phyloP scores from a whole-genome alignment of 192 early-diverging fungal genomes.

The Linnemannia elongata region DNA sequence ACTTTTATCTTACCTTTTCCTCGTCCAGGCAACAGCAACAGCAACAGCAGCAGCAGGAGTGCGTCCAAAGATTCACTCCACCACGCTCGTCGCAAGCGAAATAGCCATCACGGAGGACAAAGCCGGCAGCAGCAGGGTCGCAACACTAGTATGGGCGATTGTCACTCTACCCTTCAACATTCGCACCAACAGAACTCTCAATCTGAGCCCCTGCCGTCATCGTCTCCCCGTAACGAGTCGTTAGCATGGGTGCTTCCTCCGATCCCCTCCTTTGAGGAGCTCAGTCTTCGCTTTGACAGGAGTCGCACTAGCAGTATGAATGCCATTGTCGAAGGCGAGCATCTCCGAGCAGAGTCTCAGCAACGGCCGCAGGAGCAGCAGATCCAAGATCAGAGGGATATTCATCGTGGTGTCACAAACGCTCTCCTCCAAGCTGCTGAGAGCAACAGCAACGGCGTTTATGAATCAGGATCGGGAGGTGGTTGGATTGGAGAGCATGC shows the following conservation, averaged over 20 bases:
- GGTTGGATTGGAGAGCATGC: neutral
- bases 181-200: neutral
- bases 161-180: neutral
- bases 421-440: neutral
- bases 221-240: neutral
- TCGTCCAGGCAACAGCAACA: slow-evolving; percentile 10
- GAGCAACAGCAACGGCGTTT: neutral
- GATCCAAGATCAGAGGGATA: neutral
- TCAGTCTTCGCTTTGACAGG: slow-evolving; percentile 27
- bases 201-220: neutral
- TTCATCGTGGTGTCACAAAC: neutral
- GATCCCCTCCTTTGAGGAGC: slow-evolving; percentile 34
- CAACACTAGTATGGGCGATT: neutral
- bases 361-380: neutral
- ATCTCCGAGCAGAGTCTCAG: neutral
- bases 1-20: neutral
- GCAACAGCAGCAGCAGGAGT: neutral
- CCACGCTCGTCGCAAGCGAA: neutral
- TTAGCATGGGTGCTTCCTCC: slow-evolving; percentile 36
- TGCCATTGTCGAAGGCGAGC: neutral
- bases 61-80: neutral
- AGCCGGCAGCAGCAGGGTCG: neutral
- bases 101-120: neutral
- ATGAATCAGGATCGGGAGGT: neutral
- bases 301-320: slow-evolving; percentile 17